Percentiles rank a stretch among this genome's conserved stretches.
Conservation (phyloP, 164 flowering plant species). For the Vitis cinerea region DNA sequence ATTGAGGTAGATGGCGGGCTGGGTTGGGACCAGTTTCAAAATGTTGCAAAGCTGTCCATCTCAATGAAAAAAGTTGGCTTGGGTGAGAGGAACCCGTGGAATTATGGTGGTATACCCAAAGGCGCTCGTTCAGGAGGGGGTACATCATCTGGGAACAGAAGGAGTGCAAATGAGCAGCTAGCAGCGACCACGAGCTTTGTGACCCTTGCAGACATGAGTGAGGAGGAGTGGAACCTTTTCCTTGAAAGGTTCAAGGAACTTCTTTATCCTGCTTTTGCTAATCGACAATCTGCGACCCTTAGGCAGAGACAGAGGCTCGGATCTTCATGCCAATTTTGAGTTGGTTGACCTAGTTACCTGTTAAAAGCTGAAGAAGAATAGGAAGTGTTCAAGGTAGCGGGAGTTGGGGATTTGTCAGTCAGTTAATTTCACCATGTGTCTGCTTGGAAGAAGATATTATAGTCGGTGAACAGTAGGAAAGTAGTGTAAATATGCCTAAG, state of each 20-base stretch:
- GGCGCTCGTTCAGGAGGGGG: background rate
- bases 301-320: constrained; percentile 28
- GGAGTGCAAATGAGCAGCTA: constrained; percentile 28
- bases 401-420: too few species aligned
- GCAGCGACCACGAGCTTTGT: constrained; percentile 24
- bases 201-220: constrained; percentile 27
- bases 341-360: constrained; percentile 6
- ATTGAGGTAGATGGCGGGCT: background rate
- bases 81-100: background rate
- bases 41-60: constrained; percentile 13
- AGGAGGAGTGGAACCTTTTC: constrained; percentile 24
- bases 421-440: too few species aligned
- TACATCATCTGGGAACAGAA: constrained; percentile 5
- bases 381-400: too few species aligned
- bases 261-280: constrained; percentile 26
- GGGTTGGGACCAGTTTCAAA: constrained; percentile 8
- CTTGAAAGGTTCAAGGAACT: constrained; percentile 29
- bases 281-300: constrained; percentile 12
- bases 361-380: too few species aligned
- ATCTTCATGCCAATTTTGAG: constrained; percentile 36
- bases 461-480: too few species aligned
- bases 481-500: too few species aligned
- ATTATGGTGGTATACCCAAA: constrained; percentile 5
- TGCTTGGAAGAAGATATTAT: too few species aligned
- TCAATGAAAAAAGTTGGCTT: constrained; percentile 13